Evolutionary conservation across 805 yeast genomes (phyloP).

Genomic region (Sugiyamaella americana): DNA sequence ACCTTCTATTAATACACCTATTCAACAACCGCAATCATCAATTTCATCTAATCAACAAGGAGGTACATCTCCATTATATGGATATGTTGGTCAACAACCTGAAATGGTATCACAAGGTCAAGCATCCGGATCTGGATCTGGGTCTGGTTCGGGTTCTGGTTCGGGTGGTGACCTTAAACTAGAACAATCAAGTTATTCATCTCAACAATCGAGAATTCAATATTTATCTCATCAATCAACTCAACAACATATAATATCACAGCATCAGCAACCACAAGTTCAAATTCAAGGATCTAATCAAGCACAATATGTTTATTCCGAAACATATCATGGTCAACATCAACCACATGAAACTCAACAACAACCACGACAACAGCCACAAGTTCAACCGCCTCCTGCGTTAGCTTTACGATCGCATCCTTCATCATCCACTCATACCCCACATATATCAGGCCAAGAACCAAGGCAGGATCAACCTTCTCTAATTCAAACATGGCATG

Average conservation of each 20-base stretch:
- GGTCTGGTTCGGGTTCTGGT: neutral
- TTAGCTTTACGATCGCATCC: neutral
- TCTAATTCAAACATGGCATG: neutral
- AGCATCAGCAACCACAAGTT: neutral
- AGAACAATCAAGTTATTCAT: neutral
- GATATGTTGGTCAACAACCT: too few species aligned
- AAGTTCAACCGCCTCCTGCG: neutral
- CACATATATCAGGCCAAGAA: neutral
- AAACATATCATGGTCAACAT: neutral
- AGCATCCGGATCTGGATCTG: neutral
- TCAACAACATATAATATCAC: neutral
- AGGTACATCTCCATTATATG: neutral
- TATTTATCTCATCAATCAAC: neutral
- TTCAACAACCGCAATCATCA: neutral
- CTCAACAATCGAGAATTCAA: conserved; percentile 1
- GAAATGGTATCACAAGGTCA: too few species aligned
- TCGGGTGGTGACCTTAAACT: neutral
- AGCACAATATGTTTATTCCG: conserved; percentile 4
- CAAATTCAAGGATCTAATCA: neutral
- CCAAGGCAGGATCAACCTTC: neutral
- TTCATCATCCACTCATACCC: neutral
- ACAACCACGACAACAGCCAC: neutral
- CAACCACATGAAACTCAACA: neutral
- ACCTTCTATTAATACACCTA: neutral
- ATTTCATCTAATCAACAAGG: too few species aligned